phyloP scores from a whole-genome alignment of 2,329 filamentous ascomycete species.

The Rutstroemia sp. region DNA sequence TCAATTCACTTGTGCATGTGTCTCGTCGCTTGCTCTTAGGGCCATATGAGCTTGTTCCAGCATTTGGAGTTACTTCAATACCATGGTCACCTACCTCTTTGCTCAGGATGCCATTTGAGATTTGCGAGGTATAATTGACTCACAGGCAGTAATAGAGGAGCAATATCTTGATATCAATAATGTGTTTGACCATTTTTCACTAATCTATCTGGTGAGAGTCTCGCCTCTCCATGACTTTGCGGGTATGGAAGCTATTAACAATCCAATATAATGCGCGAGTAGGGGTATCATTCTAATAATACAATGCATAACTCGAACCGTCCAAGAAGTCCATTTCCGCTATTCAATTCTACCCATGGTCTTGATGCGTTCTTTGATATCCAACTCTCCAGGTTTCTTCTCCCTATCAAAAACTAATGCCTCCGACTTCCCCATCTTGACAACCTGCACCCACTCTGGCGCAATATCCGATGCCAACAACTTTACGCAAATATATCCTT shows the following conservation, averaged over 20 bases:
- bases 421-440: conserved; percentile 37
- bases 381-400: conserved; percentile 20
- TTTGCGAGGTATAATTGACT: background rate
- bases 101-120: background rate
- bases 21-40: too few species aligned
- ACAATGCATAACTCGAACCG: background rate
- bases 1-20: background rate
- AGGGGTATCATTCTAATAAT: conserved; percentile 2
- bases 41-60: too few species aligned
- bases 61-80: too few species aligned
- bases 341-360: conserved; percentile 8
- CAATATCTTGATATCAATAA: background rate
- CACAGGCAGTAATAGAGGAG: background rate
- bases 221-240: background rate
- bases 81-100: too few species aligned
- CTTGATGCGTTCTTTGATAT: conserved; percentile 23
- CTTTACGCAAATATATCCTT: conserved; percentile 39
- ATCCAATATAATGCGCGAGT: background rate
- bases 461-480: conserved; percentile 39
- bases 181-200: background rate
- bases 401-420: conserved; percentile 38
- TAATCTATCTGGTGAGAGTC: background rate
- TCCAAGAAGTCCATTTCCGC: background rate
- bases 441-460: conserved; percentile 42
- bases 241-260: background rate